Percentiles rank a stretch among this genome's conserved stretches.
These are phyloP conservation scores for Epicoccum nigrum DNA, from an alignment of 2,329 filamentous ascomycete species.

Conservation along the genomic window DNA sequence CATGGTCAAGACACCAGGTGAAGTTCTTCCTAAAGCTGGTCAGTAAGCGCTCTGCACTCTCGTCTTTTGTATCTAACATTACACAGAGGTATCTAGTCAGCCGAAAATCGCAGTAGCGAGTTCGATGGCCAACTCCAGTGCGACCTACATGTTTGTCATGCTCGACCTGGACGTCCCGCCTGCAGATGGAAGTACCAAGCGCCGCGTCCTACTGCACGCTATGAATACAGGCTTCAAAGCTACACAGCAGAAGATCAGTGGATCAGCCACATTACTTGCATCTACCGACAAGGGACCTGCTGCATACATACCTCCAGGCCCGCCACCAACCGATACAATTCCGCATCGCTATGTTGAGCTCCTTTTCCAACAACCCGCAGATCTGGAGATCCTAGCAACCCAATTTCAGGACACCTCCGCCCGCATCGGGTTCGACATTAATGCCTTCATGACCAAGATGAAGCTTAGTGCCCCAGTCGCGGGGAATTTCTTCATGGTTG, in stretches of 20 bases:
- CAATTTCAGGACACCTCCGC: constrained; percentile 29
- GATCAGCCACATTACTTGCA: constrained; percentile 32
- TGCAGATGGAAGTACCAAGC: constrained; percentile 26
- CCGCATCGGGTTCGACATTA: constrained; percentile 40
- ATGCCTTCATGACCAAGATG: constrained; percentile 33
- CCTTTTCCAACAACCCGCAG: constrained; percentile 40
- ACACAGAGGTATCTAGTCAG: constrained; percentile 31
- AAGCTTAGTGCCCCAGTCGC: constrained; percentile 36
- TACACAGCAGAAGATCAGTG: constrained; percentile 33
- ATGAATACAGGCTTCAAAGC: constrained; percentile 44
- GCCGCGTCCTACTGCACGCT: constrained; percentile 42
- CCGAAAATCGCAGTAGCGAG: constrained; percentile 38
- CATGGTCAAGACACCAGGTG: constrained; percentile 35
- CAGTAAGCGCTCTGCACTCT: background rate
- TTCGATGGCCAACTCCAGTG: constrained; percentile 17
- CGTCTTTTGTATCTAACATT: constrained; percentile 10
- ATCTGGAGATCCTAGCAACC: constrained; percentile 27
- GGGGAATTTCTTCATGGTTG: constrained; percentile 45
- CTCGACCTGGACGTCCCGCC: constrained; percentile 45
- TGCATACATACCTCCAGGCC: constrained; percentile 39
- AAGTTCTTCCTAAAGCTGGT: constrained; percentile 39
- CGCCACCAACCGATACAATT: constrained; percentile 41
- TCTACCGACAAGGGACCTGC: constrained; percentile 39
- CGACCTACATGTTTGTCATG: constrained; percentile 46
- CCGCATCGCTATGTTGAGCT: constrained; percentile 46